Percentiles rank a stretch among this genome's conserved stretches.
phyloP scores from a whole-genome alignment of 306 rosid genomes.

The Hippophae rhamnoides region DNA sequence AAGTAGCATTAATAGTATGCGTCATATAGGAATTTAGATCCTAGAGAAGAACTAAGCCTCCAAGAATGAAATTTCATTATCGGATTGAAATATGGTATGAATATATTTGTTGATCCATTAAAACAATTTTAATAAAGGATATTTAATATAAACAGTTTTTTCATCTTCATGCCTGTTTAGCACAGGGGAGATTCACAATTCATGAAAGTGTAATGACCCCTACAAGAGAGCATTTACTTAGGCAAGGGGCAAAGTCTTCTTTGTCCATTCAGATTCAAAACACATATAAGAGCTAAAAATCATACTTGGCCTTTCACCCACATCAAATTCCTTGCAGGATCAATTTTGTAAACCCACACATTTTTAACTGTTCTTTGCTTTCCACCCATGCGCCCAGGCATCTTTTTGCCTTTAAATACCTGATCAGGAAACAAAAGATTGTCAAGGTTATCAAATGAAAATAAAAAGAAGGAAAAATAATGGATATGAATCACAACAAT shows the following conservation, averaged over 20 bases:
- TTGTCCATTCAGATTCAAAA: constrained; percentile 6
- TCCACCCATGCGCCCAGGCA: constrained; percentile 97
- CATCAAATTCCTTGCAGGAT: constrained; percentile 84
- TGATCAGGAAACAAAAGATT: constrained; percentile 23
- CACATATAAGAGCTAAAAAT: constrained; percentile 13
- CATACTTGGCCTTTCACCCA: constrained; percentile 96
- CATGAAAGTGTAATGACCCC: not conserved
- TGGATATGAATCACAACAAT: not conserved
- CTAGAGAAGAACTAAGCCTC: not conserved
- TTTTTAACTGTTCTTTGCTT: constrained; percentile 82
- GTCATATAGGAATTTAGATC: constrained; percentile 5
- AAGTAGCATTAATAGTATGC: not conserved
- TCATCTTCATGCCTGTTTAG: not conserved
- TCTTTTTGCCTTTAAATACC: constrained; percentile 75
- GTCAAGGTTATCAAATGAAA: not conserved
- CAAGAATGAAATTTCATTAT: not conserved
- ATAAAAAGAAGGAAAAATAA: not conserved
- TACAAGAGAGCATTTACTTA: not conserved
- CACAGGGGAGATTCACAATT: constrained; percentile 10
- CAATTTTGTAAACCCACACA: constrained; percentile 91
- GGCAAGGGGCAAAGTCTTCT: not conserved
- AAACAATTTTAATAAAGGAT: not conserved
- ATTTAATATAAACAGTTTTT: not conserved
- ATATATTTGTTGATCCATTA: not conserved
- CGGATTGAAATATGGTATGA: not conserved